These are phyloP conservation scores for Lumnitzera littorea DNA, from an alignment of 345 rosid genomes.

Conservation along the genomic window DNA sequence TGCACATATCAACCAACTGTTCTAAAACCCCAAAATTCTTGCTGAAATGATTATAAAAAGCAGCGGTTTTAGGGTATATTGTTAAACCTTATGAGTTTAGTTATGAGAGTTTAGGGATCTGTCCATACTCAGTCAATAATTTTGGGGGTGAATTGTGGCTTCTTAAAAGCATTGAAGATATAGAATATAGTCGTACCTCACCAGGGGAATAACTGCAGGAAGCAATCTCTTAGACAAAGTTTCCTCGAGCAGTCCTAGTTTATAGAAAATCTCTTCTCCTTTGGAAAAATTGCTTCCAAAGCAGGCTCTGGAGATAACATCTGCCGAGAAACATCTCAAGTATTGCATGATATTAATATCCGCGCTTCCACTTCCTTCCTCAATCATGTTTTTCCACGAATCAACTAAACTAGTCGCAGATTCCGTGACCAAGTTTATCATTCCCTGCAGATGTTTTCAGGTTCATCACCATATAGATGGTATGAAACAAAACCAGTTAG, in stretches of 20 bases:
- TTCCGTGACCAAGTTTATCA: constrained; percentile 24
- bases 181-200: constrained; percentile 20
- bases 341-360: constrained; percentile 24
- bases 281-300: constrained; percentile 34
- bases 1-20: no score
- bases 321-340: constrained; percentile 37
- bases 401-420: constrained; percentile 17
- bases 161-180: no score
- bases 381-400: constrained; percentile 31
- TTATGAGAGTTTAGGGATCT: no score
- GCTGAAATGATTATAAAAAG: no score
- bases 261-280: constrained; percentile 30
- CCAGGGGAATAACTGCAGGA: constrained; percentile 21
- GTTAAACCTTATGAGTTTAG: no score
- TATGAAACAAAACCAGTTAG: no score
- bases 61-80: no score
- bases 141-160: no score
- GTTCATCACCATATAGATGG: no score
- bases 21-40: no score
- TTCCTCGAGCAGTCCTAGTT: constrained; percentile 28
- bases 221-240: constrained; percentile 24
- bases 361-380: constrained; percentile 18
- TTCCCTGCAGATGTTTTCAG: constrained; percentile 13
- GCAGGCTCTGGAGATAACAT: constrained; percentile 44
- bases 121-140: no score